Evolutionary conservation across 768 basidiomycete species (phyloP).

Genomic region (Strobilomyces echinocephalus): DNA sequence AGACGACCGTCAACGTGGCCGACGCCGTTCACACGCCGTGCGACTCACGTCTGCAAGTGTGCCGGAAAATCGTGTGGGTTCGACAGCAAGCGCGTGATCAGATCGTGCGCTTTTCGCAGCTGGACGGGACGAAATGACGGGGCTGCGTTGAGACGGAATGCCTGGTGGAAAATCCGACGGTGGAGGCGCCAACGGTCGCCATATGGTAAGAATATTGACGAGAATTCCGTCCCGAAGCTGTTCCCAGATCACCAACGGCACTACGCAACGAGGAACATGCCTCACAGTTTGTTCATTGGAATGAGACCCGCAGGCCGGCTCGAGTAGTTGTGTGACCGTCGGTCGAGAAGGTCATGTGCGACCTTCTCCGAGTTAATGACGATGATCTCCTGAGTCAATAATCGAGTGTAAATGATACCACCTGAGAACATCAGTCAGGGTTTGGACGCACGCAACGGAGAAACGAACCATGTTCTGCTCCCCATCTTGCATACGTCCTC

Average conservation of each 20-base stretch:
- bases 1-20: neutral
- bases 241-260: neutral
- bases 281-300: constrained; percentile 19
- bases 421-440: constrained; percentile 8
- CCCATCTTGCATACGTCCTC: constrained; percentile 21
- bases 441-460: neutral
- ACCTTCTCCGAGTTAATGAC: constrained; percentile 25
- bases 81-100: constrained; percentile 25
- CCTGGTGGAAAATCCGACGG: constrained; percentile 34
- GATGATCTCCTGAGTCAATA: constrained; percentile 22
- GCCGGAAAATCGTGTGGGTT: constrained; percentile 19
- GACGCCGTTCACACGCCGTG: neutral
- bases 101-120: constrained; percentile 27
- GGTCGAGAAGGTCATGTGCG: constrained; percentile 22
- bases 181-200: constrained; percentile 28
- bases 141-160: constrained; percentile 28
- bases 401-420: constrained; percentile 20
- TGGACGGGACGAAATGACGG: constrained; percentile 32
- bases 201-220: constrained; percentile 23
- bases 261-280: neutral
- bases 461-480: constrained; percentile 16
- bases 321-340: constrained; percentile 22
- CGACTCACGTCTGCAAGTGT: constrained; percentile 22
- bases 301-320: constrained; percentile 18
- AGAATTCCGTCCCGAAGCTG: constrained; percentile 25